phyloP scores from a whole-genome alignment of 805 yeast species.

The Ogataea salicorniae region DNA sequence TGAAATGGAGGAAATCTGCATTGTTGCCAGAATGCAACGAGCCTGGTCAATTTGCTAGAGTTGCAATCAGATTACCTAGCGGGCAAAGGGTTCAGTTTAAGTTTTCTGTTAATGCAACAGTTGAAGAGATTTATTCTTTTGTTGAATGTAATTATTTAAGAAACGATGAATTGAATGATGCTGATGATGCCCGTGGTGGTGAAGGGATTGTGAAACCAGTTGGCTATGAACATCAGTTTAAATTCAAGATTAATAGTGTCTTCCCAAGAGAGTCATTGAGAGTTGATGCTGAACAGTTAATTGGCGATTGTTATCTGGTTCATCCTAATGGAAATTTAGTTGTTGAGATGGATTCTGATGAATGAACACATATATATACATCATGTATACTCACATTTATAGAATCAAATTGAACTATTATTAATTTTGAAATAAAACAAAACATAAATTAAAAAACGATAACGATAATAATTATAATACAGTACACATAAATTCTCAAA shows the following conservation, averaged over 20 bases:
- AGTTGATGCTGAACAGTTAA: conserved; percentile 16
- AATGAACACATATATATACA: no score
- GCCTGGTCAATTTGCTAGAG: conserved; percentile 40
- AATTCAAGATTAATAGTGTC: conserved; percentile 48
- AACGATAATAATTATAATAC: background rate
- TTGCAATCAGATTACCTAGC: conserved; percentile 62
- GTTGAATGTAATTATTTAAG: conserved; percentile 45
- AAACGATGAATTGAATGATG: conserved; percentile 29
- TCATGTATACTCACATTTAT: background rate
- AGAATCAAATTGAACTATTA: background rate
- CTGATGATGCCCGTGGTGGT: conserved; percentile 25
- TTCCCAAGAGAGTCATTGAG: conserved; percentile 49
- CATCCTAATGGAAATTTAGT: conserved; percentile 64
- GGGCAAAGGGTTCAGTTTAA: conserved; percentile 56
- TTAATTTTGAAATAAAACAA: no score
- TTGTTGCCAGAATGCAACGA: conserved; percentile 15
- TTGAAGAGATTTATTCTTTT: conserved; percentile 67
- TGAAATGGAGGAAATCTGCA: conserved; percentile 40
- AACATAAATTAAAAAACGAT: no score
- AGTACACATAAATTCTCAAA: background rate
- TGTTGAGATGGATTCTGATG: conserved; percentile 15
- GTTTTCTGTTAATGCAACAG: conserved; percentile 39
- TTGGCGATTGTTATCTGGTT: conserved; percentile 41
- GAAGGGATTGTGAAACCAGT: conserved; percentile 18
- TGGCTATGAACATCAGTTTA: conserved; percentile 40